Evolutionary conservation across 164 flowering plant species (phyloP), one percentile per base, ranked within the genome.

Genomic region (Umbilicus rupestris): DNA sequence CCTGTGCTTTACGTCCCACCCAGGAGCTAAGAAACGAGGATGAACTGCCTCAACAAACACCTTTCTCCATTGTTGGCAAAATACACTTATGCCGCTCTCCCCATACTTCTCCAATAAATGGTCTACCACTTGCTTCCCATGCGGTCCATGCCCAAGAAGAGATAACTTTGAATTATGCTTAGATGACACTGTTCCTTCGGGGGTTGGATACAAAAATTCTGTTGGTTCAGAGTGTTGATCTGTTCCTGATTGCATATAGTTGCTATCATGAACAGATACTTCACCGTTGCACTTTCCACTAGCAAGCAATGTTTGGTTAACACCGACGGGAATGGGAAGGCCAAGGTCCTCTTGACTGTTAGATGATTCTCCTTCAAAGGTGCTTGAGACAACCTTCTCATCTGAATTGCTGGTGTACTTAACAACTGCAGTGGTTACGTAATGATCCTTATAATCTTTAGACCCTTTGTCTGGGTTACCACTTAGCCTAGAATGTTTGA

Each of bases 1-100:
- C 99, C 97, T 91, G 85, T 94, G 99, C 72, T 35, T 83, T 42
- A 94, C 78, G 83, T 94, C 92, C 99, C 99, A 94, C 50, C 97
- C 97, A 73, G 73, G 81, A 66, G 99, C 97, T 68, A 94, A 77
- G 81, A 83, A 86, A 41, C 88, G 90, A 71, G 99, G 99, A 72
- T 81, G 79, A 71, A 85, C 41, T 55, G 96, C 84, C 66, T 85
- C 94, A 68, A 94, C 96, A 82, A 94, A 91, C 62, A 86, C 93
- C 74, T 85, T 90, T 73, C 99, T 84, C 97, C 97, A 94, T 69
- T 85, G 83, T 78, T 87, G 97, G 68, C 99, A 94, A 78, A 94
- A 88, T 39, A 83, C 74, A 17, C 76, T 70, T 68, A 94, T 76
- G 9, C 97, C 96, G 47, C 84, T 89, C 17, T 94, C 99, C 28